Conservation (phyloP, 2,329 filamentous ascomycete genomes). For the Endothia cerciana region DNA sequence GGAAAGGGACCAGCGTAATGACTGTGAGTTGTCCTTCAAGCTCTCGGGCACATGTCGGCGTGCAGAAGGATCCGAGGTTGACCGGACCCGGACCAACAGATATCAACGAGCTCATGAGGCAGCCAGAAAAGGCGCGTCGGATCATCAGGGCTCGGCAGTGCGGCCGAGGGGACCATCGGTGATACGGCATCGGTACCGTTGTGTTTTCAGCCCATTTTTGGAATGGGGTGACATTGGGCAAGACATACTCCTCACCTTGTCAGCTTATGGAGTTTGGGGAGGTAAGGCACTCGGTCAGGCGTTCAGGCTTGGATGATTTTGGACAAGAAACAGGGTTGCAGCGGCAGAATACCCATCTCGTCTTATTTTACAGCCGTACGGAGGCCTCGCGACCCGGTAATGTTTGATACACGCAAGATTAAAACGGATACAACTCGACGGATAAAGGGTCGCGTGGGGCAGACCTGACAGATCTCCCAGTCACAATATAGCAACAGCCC, state of each 20-base stretch:
- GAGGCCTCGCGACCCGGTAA: slow-evolving; percentile 13
- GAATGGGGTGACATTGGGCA: background rate
- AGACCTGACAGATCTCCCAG: slow-evolving; percentile 28
- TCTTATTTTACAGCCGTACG: slow-evolving; percentile 7
- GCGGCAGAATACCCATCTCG: slow-evolving; percentile 18
- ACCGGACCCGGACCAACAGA: background rate
- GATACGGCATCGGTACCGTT: background rate
- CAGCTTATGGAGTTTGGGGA: slow-evolving; percentile 13
- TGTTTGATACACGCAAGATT: slow-evolving; percentile 11
- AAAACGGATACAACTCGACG: background rate
- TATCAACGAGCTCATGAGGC: background rate
- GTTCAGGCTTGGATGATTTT: slow-evolving; percentile 5
- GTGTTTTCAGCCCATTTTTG: slow-evolving; percentile 2
- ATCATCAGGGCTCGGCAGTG: background rate
- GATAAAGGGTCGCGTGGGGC: slow-evolving; percentile 10
- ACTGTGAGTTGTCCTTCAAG: background rate
- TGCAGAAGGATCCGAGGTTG: background rate
- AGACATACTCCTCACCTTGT: slow-evolving; percentile 6
- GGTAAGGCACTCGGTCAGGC: slow-evolving; percentile 9
- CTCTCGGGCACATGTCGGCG: background rate
- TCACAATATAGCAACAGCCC: background rate
- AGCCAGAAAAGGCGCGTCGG: slow-evolving; percentile 5
- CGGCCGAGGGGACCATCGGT: background rate
- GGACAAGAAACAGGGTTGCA: background rate
- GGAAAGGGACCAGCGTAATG: slow-evolving; percentile 12